Percentiles rank a stretch among this genome's conserved stretches.
These are phyloP conservation scores for Penicillium sp. DNA, from an alignment of 2,329 filamentous ascomycete genomes.

Conservation along the genomic window DNA sequence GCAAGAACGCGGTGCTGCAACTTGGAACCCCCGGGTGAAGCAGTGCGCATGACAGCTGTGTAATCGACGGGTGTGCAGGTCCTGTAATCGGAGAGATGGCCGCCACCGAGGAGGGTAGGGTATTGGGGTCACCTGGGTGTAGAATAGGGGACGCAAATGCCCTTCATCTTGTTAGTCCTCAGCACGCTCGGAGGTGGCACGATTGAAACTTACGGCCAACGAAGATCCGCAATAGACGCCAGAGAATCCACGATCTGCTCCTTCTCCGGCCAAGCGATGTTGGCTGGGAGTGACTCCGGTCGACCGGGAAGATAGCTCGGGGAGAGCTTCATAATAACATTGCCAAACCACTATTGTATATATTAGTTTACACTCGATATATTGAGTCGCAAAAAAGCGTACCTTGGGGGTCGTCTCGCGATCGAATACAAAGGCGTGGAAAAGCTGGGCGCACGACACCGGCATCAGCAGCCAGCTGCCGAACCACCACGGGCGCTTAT, in stretches of 20 bases:
- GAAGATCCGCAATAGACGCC: constrained; percentile 76
- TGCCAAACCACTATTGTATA: constrained; percentile 56
- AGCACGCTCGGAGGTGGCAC: neutral
- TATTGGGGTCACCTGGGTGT: constrained; percentile 69
- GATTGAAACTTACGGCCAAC: constrained; percentile 73
- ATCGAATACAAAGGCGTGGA: constrained; percentile 78
- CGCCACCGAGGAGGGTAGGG: constrained; percentile 66
- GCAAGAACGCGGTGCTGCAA: constrained; percentile 83
- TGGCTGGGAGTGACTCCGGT: constrained; percentile 69
- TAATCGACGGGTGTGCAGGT: constrained; percentile 84
- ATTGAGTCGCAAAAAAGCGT: neutral
- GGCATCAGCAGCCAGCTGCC: constrained; percentile 83
- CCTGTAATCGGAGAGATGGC: constrained; percentile 77
- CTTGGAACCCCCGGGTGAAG: constrained; percentile 88
- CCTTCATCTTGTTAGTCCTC: constrained; percentile 44
- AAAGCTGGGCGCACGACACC: constrained; percentile 73
- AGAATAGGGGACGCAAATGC: constrained; percentile 83
- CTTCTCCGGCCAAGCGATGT: constrained; percentile 73
- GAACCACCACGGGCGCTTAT: constrained; percentile 78
- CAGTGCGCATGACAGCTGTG: constrained; percentile 82
- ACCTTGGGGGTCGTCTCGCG: constrained; percentile 72
- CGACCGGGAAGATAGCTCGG: constrained; percentile 76
- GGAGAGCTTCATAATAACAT: constrained; percentile 72
- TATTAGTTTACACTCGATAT: neutral
- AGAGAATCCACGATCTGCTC: constrained; percentile 80